These are phyloP conservation scores for Aureobasidium leucospermi DNA, from an alignment of 2,329 filamentous ascomycete species.

Conservation along the genomic window DNA sequence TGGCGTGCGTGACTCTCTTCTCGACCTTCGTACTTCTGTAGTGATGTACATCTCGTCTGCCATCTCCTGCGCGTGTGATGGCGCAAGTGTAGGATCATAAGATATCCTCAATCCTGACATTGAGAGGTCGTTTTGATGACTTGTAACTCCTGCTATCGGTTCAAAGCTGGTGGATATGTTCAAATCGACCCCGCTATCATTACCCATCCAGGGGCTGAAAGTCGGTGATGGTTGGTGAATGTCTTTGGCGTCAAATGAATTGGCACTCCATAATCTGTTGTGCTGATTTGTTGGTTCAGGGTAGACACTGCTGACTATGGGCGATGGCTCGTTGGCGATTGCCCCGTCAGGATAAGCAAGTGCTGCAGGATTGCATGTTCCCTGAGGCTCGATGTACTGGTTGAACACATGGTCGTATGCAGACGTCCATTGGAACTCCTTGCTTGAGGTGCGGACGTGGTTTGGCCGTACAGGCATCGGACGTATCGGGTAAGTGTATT, in stretches of 20 bases:
- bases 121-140: conserved; percentile 13
- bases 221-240: conserved; percentile 5
- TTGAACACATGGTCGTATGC: conserved; percentile 56
- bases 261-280: conserved; percentile 1
- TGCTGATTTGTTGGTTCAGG: neutral
- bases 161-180: neutral
- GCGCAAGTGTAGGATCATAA: conserved; percentile 25
- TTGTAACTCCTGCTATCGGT: neutral
- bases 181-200: conserved; percentile 9
- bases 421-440: conserved; percentile 48
- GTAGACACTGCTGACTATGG: neutral
- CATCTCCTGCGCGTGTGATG: conserved; percentile 9
- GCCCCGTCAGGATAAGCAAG: conserved; percentile 27
- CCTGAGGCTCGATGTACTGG: conserved; percentile 52
- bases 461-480: neutral
- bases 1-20: conserved; percentile 18
- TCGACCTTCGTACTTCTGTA: neutral
- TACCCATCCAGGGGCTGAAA: conserved; percentile 6
- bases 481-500: conserved; percentile 14
- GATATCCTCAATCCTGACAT: conserved; percentile 26
- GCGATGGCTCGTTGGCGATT: neutral
- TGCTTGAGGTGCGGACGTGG: conserved; percentile 34
- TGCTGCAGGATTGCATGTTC: conserved; percentile 42
- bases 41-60: conserved; percentile 14
- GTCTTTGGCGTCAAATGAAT: conserved; percentile 2